phyloP scores from a whole-genome alignment of 352 stramenopile genomes.

The Nannochloropsis limnetica region DNA sequence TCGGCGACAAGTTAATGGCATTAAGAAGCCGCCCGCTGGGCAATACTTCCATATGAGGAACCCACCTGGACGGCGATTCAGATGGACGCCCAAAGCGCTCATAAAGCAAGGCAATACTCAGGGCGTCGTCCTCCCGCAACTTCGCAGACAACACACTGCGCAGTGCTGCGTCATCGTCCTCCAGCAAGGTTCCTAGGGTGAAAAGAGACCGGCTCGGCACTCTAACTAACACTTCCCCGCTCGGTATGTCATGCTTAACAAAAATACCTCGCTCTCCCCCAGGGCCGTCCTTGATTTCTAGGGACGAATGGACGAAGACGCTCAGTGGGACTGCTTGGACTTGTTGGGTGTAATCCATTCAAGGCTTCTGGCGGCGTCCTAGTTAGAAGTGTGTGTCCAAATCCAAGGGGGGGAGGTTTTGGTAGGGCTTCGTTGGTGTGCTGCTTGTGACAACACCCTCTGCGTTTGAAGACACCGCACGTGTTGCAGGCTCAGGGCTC shows the following conservation, averaged over 20 bases:
- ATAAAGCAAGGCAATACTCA: slow-evolving; percentile 36
- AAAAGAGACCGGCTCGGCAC: slow-evolving; percentile 35
- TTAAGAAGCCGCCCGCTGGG: slow-evolving; percentile 20
- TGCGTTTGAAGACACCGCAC: no score
- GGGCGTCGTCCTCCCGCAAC: slow-evolving; percentile 39
- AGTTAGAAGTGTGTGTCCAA: no score
- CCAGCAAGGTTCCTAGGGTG: neutral
- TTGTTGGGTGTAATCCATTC: neutral
- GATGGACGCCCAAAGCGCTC: slow-evolving; percentile 10
- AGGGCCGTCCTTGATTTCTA: neutral
- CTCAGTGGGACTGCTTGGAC: neutral
- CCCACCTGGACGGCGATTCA: neutral
- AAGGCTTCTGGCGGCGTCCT: no score
- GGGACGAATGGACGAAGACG: neutral
- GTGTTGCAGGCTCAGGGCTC: no score
- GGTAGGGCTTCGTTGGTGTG: no score
- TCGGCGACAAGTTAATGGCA: slow-evolving; percentile 38
- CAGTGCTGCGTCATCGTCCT: slow-evolving; percentile 28
- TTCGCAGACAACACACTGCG: neutral
- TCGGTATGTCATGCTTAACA: slow-evolving; percentile 29
- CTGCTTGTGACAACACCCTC: no score
- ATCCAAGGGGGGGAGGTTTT: no score
- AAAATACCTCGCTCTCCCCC: slow-evolving; percentile 36
- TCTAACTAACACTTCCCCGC: neutral
- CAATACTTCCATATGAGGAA: slow-evolving; percentile 23